Percentiles rank a stretch among this genome's conserved stretches.
phyloP scores from a whole-genome alignment of 106 monocot species.

The Ottelia alismoides region DNA sequence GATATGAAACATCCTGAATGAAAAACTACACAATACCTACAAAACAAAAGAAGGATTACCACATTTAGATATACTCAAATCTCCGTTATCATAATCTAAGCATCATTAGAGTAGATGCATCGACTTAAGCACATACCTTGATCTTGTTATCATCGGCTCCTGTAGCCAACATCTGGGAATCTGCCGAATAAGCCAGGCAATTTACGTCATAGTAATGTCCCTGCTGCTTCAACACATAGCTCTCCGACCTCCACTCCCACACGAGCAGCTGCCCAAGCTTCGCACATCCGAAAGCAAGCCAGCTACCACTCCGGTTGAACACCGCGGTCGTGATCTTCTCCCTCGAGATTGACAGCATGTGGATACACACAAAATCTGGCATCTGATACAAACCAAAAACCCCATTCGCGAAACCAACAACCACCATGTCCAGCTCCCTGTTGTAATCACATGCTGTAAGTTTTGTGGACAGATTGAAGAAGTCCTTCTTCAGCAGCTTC shows the following conservation, averaged over 20 bases:
- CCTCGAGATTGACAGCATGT: conserved; percentile 79
- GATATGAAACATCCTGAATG: too few relatives aligned
- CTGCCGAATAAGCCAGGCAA: conserved; percentile 78
- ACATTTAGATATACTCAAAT: too few relatives aligned
- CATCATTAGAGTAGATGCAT: neutral
- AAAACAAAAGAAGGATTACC: too few relatives aligned
- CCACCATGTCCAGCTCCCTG: conserved; percentile 81
- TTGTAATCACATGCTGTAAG: conserved; percentile 95
- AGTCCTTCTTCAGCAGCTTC: conserved; percentile 82
- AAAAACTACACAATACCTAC: too few relatives aligned
- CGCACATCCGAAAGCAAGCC: conserved; percentile 93
- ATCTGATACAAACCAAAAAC: conserved; percentile 96
- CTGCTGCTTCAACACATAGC: conserved; percentile 93
- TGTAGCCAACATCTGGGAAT: conserved; percentile 91
- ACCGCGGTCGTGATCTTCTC: conserved; percentile 89
- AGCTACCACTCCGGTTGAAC: conserved; percentile 77
- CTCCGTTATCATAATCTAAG: too few relatives aligned
- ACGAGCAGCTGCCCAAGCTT: conserved; percentile 95
- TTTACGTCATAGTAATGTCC: conserved; percentile 99
- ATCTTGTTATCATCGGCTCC: conserved; percentile 99
- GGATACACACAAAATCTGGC: conserved; percentile 96
- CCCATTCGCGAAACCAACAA: conserved; percentile 94
- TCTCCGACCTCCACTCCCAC: conserved; percentile 99
- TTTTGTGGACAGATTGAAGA: conserved; percentile 81
- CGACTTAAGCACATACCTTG: conserved; percentile 36